phyloP scores from a whole-genome alignment of 2,329 filamentous ascomycete genomes.

The Aspergillus sclerotialis region DNA sequence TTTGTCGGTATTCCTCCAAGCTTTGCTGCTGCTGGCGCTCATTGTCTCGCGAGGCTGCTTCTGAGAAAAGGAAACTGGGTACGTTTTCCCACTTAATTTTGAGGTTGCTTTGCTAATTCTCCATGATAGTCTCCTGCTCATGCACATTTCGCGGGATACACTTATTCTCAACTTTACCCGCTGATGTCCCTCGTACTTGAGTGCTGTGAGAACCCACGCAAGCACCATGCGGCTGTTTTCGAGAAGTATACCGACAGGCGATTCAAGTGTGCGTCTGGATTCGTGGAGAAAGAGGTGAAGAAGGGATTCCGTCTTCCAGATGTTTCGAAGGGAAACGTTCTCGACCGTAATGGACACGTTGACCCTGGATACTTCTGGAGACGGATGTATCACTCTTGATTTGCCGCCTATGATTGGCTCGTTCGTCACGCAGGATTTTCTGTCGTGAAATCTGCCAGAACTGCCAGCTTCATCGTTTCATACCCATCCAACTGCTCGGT shows the following conservation, averaged over 20 bases:
- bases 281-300: conserved; percentile 68
- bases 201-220: conserved; percentile 72
- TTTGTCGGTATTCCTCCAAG: conserved; percentile 89
- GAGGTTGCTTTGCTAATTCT: conserved; percentile 12
- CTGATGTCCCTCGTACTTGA: conserved; percentile 74
- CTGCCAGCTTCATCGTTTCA: not conserved
- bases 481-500: too few species aligned
- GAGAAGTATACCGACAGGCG: conserved; percentile 87
- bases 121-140: conserved; percentile 65
- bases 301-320: conserved; percentile 51
- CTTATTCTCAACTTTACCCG: conserved; percentile 71
- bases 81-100: conserved; percentile 36
- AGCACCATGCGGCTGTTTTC: conserved; percentile 79
- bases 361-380: conserved; percentile 13
- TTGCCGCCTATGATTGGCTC: too few species aligned
- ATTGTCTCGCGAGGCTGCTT: conserved; percentile 84
- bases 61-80: conserved; percentile 91
- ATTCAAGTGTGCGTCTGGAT: conserved; percentile 76
- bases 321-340: conserved; percentile 7
- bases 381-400: too few species aligned
- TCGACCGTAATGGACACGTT: conserved; percentile 7
- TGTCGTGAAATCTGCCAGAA: too few species aligned
- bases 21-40: conserved; percentile 83
- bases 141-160: conserved; percentile 90
- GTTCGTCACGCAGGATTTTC: conserved; percentile 9